Evolutionary conservation across 345 rosid genomes (phyloP).

Genomic region (Sapria himalayana): DNA sequence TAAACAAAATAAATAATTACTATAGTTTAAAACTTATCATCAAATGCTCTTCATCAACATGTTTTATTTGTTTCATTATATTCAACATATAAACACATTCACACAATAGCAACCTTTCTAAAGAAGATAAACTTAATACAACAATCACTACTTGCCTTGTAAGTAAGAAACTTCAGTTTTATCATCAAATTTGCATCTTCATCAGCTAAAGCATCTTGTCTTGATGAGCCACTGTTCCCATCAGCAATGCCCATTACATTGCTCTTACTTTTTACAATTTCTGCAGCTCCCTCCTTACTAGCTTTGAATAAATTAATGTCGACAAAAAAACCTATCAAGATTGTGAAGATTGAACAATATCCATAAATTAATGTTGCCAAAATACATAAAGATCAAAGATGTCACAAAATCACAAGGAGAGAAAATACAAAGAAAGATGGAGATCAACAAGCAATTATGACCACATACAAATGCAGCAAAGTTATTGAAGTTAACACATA

Average conservation of each 20-base stretch:
- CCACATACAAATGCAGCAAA: background rate
- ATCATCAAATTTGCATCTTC: slow-evolving; percentile 86
- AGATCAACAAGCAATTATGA: background rate
- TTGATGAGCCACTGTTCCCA: slow-evolving; percentile 17
- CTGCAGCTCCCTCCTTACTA: slow-evolving; percentile 36
- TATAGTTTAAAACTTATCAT: too few species aligned
- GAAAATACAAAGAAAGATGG: slow-evolving; percentile 3
- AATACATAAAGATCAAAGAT: slow-evolving; percentile 9
- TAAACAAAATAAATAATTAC: too few species aligned
- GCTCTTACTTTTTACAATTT: slow-evolving; percentile 19
- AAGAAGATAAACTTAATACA: too few species aligned
- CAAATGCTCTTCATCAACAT: too few species aligned
- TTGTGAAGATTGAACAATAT: too few species aligned
- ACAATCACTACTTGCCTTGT: slow-evolving; percentile 76
- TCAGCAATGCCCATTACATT: slow-evolving; percentile 16
- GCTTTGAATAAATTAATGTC: slow-evolving; percentile 78
- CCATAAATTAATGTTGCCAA: too few species aligned
- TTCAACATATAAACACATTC: too few species aligned
- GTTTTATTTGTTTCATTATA: too few species aligned
- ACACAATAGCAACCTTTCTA: too few species aligned
- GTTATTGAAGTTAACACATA: too few species aligned
- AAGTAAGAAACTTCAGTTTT: slow-evolving; percentile 79
- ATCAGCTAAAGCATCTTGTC: slow-evolving; percentile 43
- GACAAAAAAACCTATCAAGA: slow-evolving; percentile 61
- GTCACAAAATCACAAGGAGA: background rate